Evolutionary conservation across 768 basidiomycete genomes (phyloP), one percentile per base, ranked within the genome.

Genomic region (Macrolepiota albuminosa): DNA sequence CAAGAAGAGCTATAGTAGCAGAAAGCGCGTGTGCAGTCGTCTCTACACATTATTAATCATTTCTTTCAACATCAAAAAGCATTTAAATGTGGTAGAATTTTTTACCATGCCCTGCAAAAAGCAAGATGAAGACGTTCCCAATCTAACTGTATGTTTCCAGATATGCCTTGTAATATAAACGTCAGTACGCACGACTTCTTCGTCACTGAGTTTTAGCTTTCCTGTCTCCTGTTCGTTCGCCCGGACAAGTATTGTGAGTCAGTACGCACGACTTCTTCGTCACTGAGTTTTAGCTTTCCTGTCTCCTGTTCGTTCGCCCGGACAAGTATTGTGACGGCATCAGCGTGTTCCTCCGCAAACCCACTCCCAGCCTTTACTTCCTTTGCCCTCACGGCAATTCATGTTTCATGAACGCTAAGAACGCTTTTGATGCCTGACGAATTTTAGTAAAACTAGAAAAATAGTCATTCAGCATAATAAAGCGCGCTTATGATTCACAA

Each of bases 41-140:
- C 66, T 80, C 78, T 78, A 56, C 39, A 29, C 42, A 57, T 46
- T 7, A 50, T 3, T 37, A 7, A 16, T 46, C 14, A 39, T 48
- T 31, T 62, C 31, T 48, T 31, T 62, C 31, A 18, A 13, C 16
- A 45, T 26, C 52, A 3, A 33, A 4, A 4, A 5, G 13, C 10
- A 21, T 29, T 31, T 18, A 21, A 33, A 21, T 1, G 11, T 6
- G 46, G 39, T 18, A 6, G 14, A 55, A 29, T 29, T 9, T 63
- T 71, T 40, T 61, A 79, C 84, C 84, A 66, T 85, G 83, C 3
- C 85, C 85, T 31, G 84, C 84, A 37, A 86, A 79, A 11, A 87
- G 69, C 62, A 83, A 68, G 11, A 77, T 63, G 61, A 77, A 84
- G 0, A 82, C 65, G 56, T 84, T 84, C 4, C 82, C 83, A 46